A percentile compares a stretch with the other conserved stretches of the same genome.
Conservation (phyloP, 1,284 basidiomycete species). For the Ustanciosporium gigantosporum region DNA sequence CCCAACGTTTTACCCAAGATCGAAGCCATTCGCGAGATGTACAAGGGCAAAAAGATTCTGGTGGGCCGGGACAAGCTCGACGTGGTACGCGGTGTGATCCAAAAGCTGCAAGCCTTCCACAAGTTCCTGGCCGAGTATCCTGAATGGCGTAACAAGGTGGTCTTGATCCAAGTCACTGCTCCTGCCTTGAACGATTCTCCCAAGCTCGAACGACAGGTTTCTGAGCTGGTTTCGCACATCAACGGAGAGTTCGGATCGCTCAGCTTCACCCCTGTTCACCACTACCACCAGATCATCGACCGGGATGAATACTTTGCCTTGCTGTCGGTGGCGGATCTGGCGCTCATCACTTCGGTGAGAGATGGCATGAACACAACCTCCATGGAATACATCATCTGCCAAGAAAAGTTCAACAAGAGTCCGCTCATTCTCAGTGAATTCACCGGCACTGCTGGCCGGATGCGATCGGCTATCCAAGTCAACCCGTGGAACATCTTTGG, state of each 20-base stretch:
- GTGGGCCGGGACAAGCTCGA: conserved; percentile 98
- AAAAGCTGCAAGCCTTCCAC: conserved; percentile 96
- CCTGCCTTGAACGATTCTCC: conserved; percentile 92
- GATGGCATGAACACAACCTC: conserved; percentile 98
- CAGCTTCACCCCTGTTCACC: conserved; percentile 97
- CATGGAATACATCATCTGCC: conserved; percentile 95
- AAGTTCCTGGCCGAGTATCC: conserved; percentile 91
- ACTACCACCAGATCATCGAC: conserved; percentile 96
- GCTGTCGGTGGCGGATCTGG: conserved; percentile 90
- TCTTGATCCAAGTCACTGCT: conserved; percentile 80
- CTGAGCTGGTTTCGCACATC: conserved; percentile 92
- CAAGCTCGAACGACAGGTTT: conserved; percentile 89
- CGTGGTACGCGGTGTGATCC: conserved; percentile 93
- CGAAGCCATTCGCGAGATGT: conserved; percentile 78
- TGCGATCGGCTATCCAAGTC: conserved; percentile 75
- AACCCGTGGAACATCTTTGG: conserved; percentile 80
- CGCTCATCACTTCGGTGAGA: conserved; percentile 90
- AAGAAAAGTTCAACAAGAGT: conserved; percentile 73
- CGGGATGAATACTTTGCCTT: conserved; percentile 94
- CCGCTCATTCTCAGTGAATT: conserved; percentile 93
- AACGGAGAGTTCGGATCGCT: conserved; percentile 94
- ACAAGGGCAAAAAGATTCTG: conserved; percentile 97
- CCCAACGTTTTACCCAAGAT: conserved; percentile 87
- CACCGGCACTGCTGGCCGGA: conserved; percentile 89
- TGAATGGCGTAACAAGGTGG: conserved; percentile 87